Base-by-base conservation (phyloP, 305 asterid species). In the Solanum hybrid region DNA sequence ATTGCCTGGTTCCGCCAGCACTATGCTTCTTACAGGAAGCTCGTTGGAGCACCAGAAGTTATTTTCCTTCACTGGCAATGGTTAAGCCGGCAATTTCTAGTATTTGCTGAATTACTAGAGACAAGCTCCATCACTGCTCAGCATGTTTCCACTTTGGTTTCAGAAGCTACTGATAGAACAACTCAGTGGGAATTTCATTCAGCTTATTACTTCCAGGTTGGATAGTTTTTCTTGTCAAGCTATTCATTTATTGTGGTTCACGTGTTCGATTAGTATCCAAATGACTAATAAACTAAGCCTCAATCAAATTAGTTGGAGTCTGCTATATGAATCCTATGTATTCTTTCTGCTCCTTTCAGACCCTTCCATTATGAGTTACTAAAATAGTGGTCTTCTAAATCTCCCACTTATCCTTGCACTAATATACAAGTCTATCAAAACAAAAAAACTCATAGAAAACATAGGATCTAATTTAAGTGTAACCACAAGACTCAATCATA, bases 31-130 rank as follows among this genome's bases (percentile, higher is more conserved):
- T 96, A 95, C 93, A 93, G 93, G 93, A 94, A 85, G 92, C 97
- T 95, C 91, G 93, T 89, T 73, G 99, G 98, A 91, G 93, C 94
- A 12, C 94, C 97, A 9, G 98, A 96, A 89, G 97, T 93, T 91
- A 91, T 81, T 91, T 97, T 94, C 92, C 95, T 95, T 93, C 99
- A 97, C 75, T 97, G 99, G 98, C 98, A 96, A 91, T 97, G 99
- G 99, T 93, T 97, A 92, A 95, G 99, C 94, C 91, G 98, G 89
- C 99, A 97, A 90, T 95, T 92, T 91, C 91, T 97, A 91, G 98
- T 94, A 90, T 96, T 97, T 93, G 98, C 97, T 87, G 99, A 96
- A 91, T 93, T 97, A 77, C 91, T 97, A 93, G 99, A 97, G 91
- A 94, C 98, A 5, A 95, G 99, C 94, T 94, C 94, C 13, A 93